Conservation (phyloP, 441 rosid species). For the Euphorbia corollata region DNA sequence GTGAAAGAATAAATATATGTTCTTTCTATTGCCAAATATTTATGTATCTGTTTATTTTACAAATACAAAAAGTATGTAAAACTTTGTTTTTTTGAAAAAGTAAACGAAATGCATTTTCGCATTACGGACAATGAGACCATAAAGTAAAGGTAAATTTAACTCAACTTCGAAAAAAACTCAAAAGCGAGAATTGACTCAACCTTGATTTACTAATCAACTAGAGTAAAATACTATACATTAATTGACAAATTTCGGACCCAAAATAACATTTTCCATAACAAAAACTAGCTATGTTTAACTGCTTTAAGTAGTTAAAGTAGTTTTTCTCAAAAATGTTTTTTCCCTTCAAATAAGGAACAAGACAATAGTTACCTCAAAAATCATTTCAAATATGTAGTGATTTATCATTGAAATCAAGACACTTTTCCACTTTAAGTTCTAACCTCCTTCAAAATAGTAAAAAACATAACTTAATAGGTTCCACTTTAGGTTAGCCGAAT, state of each 20-base stretch:
- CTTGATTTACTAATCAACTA: not conserved
- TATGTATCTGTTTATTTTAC: not conserved
- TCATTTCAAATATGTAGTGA: constrained; percentile 7
- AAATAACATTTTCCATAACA: not conserved
- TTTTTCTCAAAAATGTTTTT: not conserved
- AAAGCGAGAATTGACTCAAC: not conserved
- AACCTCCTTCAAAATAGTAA: constrained; percentile 5
- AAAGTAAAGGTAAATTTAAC: no score
- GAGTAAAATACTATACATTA: not conserved
- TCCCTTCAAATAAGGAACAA: not conserved
- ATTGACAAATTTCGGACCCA: not conserved
- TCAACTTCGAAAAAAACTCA: not conserved
- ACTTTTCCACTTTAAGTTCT: not conserved
- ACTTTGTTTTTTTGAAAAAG: no score
- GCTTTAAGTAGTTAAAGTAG: not conserved
- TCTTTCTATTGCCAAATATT: not conserved
- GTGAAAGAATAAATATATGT: not conserved
- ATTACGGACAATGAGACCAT: no score
- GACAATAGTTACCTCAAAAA: not conserved
- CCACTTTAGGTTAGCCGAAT: constrained; percentile 19
- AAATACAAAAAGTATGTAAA: no score
- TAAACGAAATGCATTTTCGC: no score
- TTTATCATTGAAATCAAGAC: not conserved
- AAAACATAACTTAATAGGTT: constrained; percentile 8
- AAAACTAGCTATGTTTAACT: not conserved